Percentiles rank a stretch among this genome's conserved stretches.
These are phyloP conservation scores for Jaltomata sinuosa DNA, from an alignment of 257 asterid genomes.

Conservation along the genomic window DNA sequence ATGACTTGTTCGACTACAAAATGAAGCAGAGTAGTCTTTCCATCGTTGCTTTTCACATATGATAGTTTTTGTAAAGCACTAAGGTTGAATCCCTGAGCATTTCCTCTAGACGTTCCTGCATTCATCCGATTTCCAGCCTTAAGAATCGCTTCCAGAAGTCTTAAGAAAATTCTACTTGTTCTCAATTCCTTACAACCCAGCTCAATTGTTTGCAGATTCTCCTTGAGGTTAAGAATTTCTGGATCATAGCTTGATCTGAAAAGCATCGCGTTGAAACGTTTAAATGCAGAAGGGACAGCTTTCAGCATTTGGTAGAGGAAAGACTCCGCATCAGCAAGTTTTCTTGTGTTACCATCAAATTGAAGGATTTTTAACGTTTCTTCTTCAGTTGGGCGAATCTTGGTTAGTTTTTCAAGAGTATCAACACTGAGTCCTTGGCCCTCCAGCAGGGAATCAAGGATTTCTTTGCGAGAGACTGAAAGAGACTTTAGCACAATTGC, in stretches of 20 bases:
- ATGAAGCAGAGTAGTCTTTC: constrained; percentile 70
- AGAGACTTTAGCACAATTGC: constrained; percentile 70
- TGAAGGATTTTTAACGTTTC: constrained; percentile 52
- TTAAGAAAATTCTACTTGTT: constrained; percentile 47
- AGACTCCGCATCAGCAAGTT: constrained; percentile 77
- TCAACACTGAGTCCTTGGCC: constrained; percentile 61
- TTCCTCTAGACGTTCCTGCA: constrained; percentile 74
- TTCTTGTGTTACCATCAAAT: constrained; percentile 46
- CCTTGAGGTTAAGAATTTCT: constrained; percentile 61
- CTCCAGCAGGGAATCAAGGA: constrained; percentile 49
- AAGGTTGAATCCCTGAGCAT: constrained; percentile 75
- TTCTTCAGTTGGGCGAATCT: constrained; percentile 62
- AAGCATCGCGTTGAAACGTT: constrained; percentile 59
- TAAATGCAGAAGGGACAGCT: constrained; percentile 65
- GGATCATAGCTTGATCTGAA: constrained; percentile 55
- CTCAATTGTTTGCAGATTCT: constrained; percentile 53
- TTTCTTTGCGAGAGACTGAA: constrained; percentile 47
- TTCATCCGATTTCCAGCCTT: constrained; percentile 84
- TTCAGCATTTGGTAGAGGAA: constrained; percentile 63
- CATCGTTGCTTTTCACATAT: constrained; percentile 63
- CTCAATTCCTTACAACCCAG: constrained; percentile 62
- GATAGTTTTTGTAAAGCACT: constrained; percentile 51
- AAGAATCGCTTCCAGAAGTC: constrained; percentile 78
- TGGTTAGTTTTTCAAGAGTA: constrained; percentile 64
- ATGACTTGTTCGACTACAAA: constrained; percentile 78